phyloP scores from a whole-genome alignment of 768 basidiomycete species.

The Agrocybe chaxingu region DNA sequence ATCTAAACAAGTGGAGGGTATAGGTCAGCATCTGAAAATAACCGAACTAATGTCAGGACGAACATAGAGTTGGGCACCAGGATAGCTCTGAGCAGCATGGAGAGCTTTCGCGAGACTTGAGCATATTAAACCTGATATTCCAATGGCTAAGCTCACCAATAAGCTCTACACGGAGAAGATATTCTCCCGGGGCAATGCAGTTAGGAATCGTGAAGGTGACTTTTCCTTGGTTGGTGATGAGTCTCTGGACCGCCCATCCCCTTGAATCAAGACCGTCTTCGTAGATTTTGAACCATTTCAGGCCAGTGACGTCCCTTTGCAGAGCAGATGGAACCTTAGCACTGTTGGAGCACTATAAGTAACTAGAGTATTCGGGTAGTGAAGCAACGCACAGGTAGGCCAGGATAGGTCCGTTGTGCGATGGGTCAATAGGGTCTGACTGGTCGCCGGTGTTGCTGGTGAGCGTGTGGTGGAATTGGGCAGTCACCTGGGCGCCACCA shows the following conservation, averaged over 20 bases:
- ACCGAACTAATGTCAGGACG: not conserved
- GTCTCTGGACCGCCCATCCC: conserved; percentile 17
- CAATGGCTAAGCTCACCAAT: conserved; percentile 10
- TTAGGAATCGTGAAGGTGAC: conserved; percentile 19
- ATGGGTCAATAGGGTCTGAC: conserved; percentile 45
- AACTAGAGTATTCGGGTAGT: not conserved
- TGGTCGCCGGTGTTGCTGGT: conserved; percentile 35
- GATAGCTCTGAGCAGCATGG: conserved; percentile 41
- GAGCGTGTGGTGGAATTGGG: conserved; percentile 51
- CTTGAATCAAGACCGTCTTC: conserved; percentile 14
- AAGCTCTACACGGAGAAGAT: conserved; percentile 17
- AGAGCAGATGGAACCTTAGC: conserved; percentile 44
- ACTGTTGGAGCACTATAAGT: conserved; percentile 21
- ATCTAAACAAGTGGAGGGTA: conserved; percentile 23
- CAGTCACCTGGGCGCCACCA: conserved; percentile 49
- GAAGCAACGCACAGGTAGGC: conserved; percentile 41
- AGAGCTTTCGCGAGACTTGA: conserved; percentile 27
- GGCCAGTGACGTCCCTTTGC: conserved; percentile 31
- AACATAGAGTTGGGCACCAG: conserved; percentile 55
- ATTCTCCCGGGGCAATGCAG: conserved; percentile 16
- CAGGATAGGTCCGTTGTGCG: conserved; percentile 52
- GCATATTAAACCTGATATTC: not conserved
- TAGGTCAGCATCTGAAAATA: not conserved
- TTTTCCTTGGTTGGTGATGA: conserved; percentile 14
- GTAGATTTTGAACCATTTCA: conserved; percentile 48